Evolutionary conservation across 177 flowering plant genomes (phyloP).

Genomic region (Vitis hybrid): DNA sequence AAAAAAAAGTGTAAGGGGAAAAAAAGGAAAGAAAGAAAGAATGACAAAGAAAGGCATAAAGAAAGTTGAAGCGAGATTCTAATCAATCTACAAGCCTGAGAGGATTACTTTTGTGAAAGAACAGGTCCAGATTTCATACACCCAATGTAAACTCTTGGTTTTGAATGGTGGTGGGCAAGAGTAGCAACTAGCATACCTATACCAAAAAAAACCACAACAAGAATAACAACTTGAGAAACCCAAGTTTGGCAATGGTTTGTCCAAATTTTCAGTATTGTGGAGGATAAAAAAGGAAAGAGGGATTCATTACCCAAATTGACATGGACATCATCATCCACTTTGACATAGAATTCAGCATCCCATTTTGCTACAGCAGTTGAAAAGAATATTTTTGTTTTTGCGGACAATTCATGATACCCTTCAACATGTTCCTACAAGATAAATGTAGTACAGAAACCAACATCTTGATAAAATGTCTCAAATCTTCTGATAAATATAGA

Average conservation of each 20-base stretch:
- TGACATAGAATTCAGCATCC: constrained; percentile 94
- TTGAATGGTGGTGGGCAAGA: constrained; percentile 82
- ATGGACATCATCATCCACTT: constrained; percentile 98
- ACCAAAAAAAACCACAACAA: neutral
- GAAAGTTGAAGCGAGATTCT: neutral
- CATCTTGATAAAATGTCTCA: neutral
- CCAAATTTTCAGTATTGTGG: neutral
- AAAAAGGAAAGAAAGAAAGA: neutral
- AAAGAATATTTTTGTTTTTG: constrained; percentile 88
- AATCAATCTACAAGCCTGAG: constrained; percentile 6
- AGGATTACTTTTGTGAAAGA: constrained; percentile 77
- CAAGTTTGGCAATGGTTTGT: neutral
- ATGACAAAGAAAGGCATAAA: neutral
- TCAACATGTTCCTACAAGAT: constrained; percentile 84
- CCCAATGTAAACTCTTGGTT: constrained; percentile 93
- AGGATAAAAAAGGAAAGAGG: neutral
- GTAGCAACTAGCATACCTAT: constrained; percentile 83
- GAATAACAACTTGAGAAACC: neutral
- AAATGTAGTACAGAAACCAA: constrained; percentile 8
- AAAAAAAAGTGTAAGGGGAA: neutral
- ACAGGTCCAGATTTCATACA: constrained; percentile 99
- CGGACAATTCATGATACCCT: constrained; percentile 94
- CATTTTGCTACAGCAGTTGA: constrained; percentile 81
- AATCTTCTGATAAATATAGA: neutral
- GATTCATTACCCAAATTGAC: constrained; percentile 75